Percentiles rank a stretch among this genome's conserved stretches.
These are phyloP conservation scores for Colletotrichum chrysophilum DNA, from an alignment of 2,329 filamentous ascomycete species.

Conservation along the genomic window DNA sequence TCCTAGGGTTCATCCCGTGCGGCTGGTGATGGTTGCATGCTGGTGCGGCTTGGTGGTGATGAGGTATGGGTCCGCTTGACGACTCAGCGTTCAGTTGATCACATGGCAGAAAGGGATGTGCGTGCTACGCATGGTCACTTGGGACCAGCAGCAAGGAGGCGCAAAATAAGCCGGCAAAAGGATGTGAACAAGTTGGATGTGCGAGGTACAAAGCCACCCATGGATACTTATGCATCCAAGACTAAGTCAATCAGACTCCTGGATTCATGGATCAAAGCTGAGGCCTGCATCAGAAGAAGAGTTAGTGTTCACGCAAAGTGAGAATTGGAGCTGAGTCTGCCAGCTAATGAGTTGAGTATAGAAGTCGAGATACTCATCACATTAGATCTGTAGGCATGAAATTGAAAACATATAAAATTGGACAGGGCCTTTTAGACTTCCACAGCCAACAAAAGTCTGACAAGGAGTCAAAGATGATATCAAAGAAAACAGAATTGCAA, in stretches of 20 bases:
- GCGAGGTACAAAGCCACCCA: not conserved
- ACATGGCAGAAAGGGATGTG: not conserved
- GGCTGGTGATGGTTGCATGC: not conserved
- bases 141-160: not conserved
- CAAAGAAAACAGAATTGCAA: not conserved
- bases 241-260: not conserved
- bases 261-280: no score
- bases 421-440: not conserved
- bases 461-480: not conserved
- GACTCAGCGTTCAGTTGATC: not conserved
- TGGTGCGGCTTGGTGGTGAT: not conserved
- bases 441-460: not conserved
- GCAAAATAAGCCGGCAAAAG: not conserved
- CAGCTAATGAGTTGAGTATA: not conserved
- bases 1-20: not conserved
- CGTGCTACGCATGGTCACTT: not conserved
- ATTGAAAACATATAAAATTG: not conserved
- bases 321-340: rapidly evolving
- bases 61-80: not conserved
- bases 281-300: no score
- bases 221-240: not conserved
- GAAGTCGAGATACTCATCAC: not conserved
- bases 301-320: not conserved
- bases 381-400: not conserved
- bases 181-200: not conserved